These are phyloP conservation scores for Elsinoe necatrix DNA, from an alignment of 2,329 filamentous ascomycete species.

Conservation along the genomic window DNA sequence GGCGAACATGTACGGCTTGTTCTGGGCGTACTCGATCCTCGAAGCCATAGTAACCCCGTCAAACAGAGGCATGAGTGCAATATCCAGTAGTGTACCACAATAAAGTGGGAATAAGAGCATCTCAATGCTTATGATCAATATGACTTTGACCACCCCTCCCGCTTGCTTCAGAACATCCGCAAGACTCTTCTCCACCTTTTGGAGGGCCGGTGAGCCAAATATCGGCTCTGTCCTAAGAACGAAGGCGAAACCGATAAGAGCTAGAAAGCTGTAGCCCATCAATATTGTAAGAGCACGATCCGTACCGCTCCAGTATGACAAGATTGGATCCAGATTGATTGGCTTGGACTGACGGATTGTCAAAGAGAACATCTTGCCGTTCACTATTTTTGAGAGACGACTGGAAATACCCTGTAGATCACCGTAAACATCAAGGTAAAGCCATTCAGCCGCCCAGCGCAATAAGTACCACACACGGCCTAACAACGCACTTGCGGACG, in stretches of 20 bases:
- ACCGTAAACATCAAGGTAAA: neutral
- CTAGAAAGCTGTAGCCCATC: conserved; percentile 72
- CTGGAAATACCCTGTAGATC: neutral
- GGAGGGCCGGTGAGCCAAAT: conserved; percentile 48
- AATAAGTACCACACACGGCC: neutral
- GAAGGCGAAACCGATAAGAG: conserved; percentile 67
- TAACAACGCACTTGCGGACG: neutral
- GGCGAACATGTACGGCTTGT: conserved; percentile 77
- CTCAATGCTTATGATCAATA: conserved; percentile 96
- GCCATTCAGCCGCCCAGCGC: neutral
- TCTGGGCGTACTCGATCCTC: conserved; percentile 66
- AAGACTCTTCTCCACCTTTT: conserved; percentile 61
- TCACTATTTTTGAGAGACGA: conserved; percentile 1
- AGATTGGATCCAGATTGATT: conserved; percentile 30
- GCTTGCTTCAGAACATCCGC: conserved; percentile 84
- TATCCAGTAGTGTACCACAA: conserved; percentile 81
- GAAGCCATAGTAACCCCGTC: conserved; percentile 68
- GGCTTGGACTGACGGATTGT: conserved; percentile 12
- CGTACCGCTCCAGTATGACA: conserved; percentile 38
- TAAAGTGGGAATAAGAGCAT: conserved; percentile 97
- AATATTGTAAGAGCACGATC: conserved; percentile 66
- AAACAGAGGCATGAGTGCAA: conserved; percentile 83
- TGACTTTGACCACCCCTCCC: conserved; percentile 94
- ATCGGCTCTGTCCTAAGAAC: conserved; percentile 65
- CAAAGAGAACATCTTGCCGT: conserved; percentile 17